phyloP scores from a whole-genome alignment of 305 asterid species.

The Solanum aculeatissimum region DNA sequence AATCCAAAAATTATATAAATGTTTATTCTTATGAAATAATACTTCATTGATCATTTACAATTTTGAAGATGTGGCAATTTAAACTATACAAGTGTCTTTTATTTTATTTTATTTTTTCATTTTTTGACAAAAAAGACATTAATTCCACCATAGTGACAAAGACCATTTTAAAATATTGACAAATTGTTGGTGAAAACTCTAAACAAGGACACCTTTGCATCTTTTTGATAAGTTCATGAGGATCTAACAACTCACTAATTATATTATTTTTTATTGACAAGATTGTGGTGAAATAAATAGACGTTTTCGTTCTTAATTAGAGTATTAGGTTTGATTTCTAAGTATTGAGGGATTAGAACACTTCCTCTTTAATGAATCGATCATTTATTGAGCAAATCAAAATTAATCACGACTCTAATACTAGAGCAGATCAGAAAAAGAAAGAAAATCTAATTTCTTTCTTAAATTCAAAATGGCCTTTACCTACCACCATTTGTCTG shows the following conservation, averaged over 20 bases:
- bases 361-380: not conserved
- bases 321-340: fast-evolving
- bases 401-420: not conserved
- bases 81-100: not conserved
- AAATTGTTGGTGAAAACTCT: not conserved
- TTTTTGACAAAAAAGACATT: not conserved
- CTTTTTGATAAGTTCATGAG: not conserved
- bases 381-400: not conserved
- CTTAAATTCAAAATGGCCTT: not conserved
- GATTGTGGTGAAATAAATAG: not conserved
- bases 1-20: not conserved
- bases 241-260: not conserved
- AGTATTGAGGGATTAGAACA: fast-evolving
- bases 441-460: not conserved
- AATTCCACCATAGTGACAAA: not conserved
- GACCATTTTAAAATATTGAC: not conserved
- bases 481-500: not conserved
- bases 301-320: not conserved
- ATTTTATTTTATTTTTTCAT: not conserved
- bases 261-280: not conserved
- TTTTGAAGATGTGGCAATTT: not conserved
- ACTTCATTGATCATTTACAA: not conserved
- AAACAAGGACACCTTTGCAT: not conserved
- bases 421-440: not conserved
- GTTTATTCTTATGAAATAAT: not conserved